Conservation (phyloP, 2,329 filamentous ascomycete genomes). For the Trichoderma sp. region DNA sequence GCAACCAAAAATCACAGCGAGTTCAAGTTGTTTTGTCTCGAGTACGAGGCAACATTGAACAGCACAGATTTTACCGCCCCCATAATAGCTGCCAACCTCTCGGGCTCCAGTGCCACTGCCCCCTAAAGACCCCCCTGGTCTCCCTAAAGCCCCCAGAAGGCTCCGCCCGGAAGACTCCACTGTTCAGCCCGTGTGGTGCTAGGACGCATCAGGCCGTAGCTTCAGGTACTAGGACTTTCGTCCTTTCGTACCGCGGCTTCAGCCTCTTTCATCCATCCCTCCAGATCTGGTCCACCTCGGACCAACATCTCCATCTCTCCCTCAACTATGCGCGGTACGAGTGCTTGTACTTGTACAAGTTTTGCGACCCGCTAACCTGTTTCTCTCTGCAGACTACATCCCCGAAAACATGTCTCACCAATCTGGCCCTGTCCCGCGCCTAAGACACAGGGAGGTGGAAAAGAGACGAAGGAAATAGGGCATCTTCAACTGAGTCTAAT, state of each 20-base stretch:
- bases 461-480: neutral
- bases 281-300: neutral
- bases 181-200: constrained; percentile 15
- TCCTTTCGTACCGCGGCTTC: neutral
- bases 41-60: neutral
- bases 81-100: neutral
- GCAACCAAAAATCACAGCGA: neutral
- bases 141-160: neutral
- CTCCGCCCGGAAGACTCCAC: constrained; percentile 17
- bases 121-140: neutral
- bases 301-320: neutral
- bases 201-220: neutral
- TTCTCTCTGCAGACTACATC: neutral
- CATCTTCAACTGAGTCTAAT: neutral
- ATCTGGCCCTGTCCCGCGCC: neutral
- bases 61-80: neutral
- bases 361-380: neutral
- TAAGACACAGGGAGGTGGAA: neutral
- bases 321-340: neutral
- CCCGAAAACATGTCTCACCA: neutral
- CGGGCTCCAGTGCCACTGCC: neutral
- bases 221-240: neutral
- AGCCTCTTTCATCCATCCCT: constrained; percentile 2
- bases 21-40: neutral
- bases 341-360: neutral